A percentile compares a stretch with the other conserved stretches of the same genome.
phyloP scores from a whole-genome alignment of 2,329 filamentous ascomycete species.

The Curvularia sp. region DNA sequence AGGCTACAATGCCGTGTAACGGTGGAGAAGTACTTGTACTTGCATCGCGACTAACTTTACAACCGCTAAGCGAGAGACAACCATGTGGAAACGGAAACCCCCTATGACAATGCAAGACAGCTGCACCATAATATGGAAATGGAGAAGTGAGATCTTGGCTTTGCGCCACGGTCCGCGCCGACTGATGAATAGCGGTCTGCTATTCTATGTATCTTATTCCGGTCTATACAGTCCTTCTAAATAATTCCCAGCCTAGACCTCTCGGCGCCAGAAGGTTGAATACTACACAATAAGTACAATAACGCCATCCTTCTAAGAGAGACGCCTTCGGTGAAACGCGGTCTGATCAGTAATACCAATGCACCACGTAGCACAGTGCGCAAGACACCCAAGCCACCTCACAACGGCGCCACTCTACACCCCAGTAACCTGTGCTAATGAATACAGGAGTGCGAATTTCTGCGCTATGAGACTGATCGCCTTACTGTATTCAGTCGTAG shows the following conservation, averaged over 20 bases:
- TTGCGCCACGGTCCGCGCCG: neutral
- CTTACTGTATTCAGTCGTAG: conserved; percentile 2
- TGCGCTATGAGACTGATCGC: neutral
- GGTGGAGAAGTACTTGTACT: conserved; percentile 7
- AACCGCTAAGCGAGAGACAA: neutral
- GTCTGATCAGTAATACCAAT: neutral
- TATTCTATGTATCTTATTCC: neutral
- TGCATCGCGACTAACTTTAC: conserved; percentile 8
- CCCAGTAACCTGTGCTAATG: neutral
- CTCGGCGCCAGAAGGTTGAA: conserved; percentile 2
- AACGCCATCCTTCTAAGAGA: neutral
- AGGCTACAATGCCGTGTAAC: neutral
- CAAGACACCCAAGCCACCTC: conserved; percentile 1
- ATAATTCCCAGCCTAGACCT: neutral
- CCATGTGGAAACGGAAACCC: conserved; percentile 1
- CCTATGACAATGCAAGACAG: conserved; percentile 9
- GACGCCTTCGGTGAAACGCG: neutral
- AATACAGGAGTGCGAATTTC: neutral
- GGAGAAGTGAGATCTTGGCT: neutral
- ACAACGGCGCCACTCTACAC: conserved; percentile 3
- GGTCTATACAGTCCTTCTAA: neutral
- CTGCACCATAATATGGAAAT: conserved; percentile 1
- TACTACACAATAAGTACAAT: conserved; percentile 4
- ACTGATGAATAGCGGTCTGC: neutral
- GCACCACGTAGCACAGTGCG: neutral